These are phyloP conservation scores for Austroboletus niveus DNA, from an alignment of 1,284 basidiomycete species.

Conservation along the genomic window DNA sequence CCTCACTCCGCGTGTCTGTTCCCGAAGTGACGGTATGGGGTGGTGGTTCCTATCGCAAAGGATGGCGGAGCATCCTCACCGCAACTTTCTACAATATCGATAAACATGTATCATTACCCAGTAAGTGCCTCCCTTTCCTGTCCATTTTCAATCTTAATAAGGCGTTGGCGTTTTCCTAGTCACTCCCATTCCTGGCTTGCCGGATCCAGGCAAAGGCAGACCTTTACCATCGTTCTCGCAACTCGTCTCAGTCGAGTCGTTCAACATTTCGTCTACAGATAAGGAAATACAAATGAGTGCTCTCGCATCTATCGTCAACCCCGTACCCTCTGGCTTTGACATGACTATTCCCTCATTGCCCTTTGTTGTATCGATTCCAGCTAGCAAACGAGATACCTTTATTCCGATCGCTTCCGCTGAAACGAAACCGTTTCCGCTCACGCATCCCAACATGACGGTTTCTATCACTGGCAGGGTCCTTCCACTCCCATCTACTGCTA, in stretches of 20 bases:
- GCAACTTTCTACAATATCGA: conserved; percentile 44
- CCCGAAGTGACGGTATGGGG: conserved; percentile 48
- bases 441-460: conserved; percentile 67
- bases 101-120: conserved; percentile 45
- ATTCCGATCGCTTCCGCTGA: conserved; percentile 53
- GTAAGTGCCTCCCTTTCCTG: conserved; percentile 40
- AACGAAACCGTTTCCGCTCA: conserved; percentile 54
- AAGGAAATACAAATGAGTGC: conserved; percentile 49
- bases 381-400: conserved; percentile 19
- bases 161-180: conserved; percentile 40
- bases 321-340: conserved; percentile 46
- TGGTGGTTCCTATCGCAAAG: conserved; percentile 41
- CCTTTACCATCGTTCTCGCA: conserved; percentile 56
- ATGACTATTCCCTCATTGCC: conserved; percentile 55
- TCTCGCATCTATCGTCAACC: conserved; percentile 58
- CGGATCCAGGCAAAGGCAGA: conserved; percentile 49
- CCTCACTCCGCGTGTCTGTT: conserved; percentile 45
- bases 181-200: conserved; percentile 62
- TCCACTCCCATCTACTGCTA: conserved; percentile 46
- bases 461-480: conserved; percentile 56
- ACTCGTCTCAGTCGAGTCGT: conserved; percentile 57
- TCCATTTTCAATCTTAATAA: conserved; percentile 4
- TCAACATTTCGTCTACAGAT: conserved; percentile 50
- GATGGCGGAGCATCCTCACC: conserved; percentile 52
- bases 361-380: conserved; percentile 53